Evolutionary conservation across 1,284 basidiomycete species (phyloP).

Genomic region (Naganishia cerealis): DNA sequence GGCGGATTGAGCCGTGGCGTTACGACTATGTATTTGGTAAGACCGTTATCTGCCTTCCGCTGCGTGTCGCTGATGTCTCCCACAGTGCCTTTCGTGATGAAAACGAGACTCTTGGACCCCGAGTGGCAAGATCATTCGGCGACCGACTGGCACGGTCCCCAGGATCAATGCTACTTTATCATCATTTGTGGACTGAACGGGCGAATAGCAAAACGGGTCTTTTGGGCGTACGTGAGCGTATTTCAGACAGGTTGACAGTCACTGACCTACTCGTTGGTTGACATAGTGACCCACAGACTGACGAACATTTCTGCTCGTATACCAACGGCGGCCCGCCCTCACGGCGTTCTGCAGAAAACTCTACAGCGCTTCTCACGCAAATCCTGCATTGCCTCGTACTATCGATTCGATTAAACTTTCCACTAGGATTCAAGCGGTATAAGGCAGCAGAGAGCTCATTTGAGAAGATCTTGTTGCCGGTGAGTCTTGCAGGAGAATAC

Average conservation of each 20-base stretch:
- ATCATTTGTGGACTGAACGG: not conserved
- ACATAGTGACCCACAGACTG: not conserved
- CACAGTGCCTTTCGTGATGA: not conserved
- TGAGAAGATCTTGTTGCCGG: not conserved
- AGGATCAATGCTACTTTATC: not conserved
- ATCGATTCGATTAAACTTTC: not conserved
- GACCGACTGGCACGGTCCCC: no score
- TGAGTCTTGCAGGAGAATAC: not conserved
- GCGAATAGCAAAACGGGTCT: not conserved
- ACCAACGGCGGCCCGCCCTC: not conserved
- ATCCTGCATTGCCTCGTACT: not conserved
- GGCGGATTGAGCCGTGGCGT: not conserved
- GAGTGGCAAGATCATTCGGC: no score
- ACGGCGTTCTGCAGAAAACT: not conserved
- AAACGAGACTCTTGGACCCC: no score
- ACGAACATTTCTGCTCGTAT: not conserved
- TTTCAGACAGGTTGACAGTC: not conserved
- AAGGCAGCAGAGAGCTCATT: not conserved
- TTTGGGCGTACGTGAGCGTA: not conserved
- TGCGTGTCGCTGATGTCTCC: not conserved
- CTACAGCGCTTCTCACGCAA: not conserved
- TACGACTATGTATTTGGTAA: slow-evolving; percentile 2
- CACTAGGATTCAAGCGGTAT: not conserved
- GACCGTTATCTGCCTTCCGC: not conserved
- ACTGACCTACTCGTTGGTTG: not conserved